Evolutionary conservation across 2,329 filamentous ascomycete genomes (phyloP).

Genomic region (Fusarium praegraminearum): DNA sequence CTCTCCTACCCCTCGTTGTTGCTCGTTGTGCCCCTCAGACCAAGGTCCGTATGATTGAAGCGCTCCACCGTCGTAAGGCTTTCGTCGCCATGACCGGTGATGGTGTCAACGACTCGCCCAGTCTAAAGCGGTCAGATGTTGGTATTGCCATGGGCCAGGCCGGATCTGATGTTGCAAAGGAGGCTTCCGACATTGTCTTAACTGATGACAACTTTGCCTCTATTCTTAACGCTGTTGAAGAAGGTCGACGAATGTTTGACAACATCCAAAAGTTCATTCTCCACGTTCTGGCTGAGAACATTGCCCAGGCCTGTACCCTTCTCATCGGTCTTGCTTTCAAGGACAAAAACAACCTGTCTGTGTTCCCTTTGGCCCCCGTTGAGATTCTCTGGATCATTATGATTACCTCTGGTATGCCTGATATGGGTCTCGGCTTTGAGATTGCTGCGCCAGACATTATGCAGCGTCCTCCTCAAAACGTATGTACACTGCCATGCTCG

Average conservation of each 20-base stretch:
- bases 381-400: constrained; percentile 85
- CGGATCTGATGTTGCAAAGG: constrained; percentile 78
- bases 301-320: constrained; percentile 75
- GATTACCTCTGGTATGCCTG: constrained; percentile 79
- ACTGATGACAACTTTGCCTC: constrained; percentile 80
- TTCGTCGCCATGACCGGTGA: constrained; percentile 80
- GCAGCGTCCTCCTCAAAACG: constrained; percentile 73
- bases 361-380: constrained; percentile 79
- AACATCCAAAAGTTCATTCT: constrained; percentile 81
- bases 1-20: constrained; percentile 74
- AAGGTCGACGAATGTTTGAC: constrained; percentile 77
- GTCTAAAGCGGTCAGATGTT: constrained; percentile 75
- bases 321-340: constrained; percentile 79
- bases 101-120: constrained; percentile 77
- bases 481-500: constrained; percentile 47
- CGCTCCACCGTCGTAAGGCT: constrained; percentile 72
- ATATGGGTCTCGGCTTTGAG: constrained; percentile 81
- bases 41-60: constrained; percentile 81
- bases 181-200: constrained; percentile 74
- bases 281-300: constrained; percentile 75
- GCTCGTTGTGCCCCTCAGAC: constrained; percentile 77
- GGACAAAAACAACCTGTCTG: constrained; percentile 70
- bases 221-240: constrained; percentile 77
- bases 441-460: constrained; percentile 76
- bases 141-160: constrained; percentile 78